phyloP scores from a whole-genome alignment of 2,329 filamentous ascomycete genomes.

The Ophiosphaerella herpotricha region DNA sequence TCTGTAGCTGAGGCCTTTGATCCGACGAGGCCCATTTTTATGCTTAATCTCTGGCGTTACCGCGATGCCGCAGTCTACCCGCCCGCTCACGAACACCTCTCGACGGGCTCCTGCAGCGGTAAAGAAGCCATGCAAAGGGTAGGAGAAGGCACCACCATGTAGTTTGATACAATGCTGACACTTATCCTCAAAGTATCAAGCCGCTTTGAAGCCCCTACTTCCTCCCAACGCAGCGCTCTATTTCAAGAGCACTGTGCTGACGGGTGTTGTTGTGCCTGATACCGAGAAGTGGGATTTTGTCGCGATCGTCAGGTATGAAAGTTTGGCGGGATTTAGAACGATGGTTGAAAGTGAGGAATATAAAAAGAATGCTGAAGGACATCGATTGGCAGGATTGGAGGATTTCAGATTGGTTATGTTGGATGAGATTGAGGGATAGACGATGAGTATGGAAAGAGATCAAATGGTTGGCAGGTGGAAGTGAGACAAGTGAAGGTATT shows the following conservation, averaged over 20 bases:
- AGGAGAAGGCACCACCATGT: not conserved
- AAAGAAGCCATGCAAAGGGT: conserved; percentile 11
- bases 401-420: conserved; percentile 14
- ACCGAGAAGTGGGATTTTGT: conserved; percentile 15
- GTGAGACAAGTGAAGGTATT: not conserved
- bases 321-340: conserved; percentile 10
- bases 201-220: conserved; percentile 9
- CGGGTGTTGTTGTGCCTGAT: not conserved
- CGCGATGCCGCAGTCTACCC: conserved; percentile 7
- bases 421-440: conserved; percentile 2
- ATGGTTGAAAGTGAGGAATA: conserved; percentile 17
- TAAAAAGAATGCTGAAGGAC: conserved; percentile 7
- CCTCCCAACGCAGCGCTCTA: conserved; percentile 3
- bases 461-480: not conserved
- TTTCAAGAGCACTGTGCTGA: conserved; percentile 1
- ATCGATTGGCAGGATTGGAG: conserved; percentile 15
- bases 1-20: conserved; percentile 1
- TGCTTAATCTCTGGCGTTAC: conserved; percentile 25
- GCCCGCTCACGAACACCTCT: conserved; percentile 10
- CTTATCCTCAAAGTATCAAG: conserved; percentile 3
- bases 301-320: conserved; percentile 11
- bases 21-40: conserved; percentile 18
- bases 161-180: too few relatives aligned
- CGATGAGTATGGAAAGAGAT: not conserved
- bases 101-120: conserved; percentile 14